A percentile compares a stretch with the other conserved stretches of the same genome.
Conservation (phyloP, 768 basidiomycete species). For the Hygrophoropsis aurantiaca region DNA sequence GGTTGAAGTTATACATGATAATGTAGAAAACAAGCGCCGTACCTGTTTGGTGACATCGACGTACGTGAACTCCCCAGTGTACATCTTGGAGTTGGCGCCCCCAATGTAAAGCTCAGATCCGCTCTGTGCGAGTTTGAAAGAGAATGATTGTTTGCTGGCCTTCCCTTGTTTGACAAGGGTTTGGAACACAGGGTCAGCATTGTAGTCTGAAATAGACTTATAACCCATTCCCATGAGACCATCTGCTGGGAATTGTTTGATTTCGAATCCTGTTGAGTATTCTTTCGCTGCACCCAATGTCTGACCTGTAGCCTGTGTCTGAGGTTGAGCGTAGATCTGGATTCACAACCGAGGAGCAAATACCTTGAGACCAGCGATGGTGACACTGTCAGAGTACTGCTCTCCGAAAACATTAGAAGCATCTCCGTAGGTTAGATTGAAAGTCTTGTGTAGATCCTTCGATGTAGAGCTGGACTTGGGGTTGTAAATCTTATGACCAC, state of each 20-base stretch:
- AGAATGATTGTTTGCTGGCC: conserved; percentile 36
- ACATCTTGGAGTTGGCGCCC: conserved; percentile 43
- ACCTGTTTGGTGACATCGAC: conserved; percentile 9
- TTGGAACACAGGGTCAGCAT: conserved; percentile 37
- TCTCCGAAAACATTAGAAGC: conserved; percentile 5
- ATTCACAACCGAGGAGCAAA: not conserved
- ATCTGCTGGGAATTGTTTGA: conserved; percentile 13
- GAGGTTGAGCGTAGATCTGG: not conserved
- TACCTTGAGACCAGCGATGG: conserved; percentile 11
- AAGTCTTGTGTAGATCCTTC: not conserved
- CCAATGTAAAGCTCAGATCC: conserved; percentile 52
- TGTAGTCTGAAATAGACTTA: conserved; percentile 34
- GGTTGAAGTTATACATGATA: not conserved
- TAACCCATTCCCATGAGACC: conserved; percentile 43
- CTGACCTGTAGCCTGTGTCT: conserved; percentile 12
- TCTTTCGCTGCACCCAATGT: conserved; percentile 11
- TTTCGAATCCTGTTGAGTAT: conserved; percentile 7
- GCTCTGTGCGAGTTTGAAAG: conserved; percentile 43
- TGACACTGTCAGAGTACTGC: conserved; percentile 10
- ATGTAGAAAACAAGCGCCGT: not conserved
- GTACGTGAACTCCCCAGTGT: conserved; percentile 44
- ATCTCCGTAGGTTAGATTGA: not conserved
- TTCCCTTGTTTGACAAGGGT: conserved; percentile 37
- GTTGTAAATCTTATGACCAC: conserved; percentile 30
- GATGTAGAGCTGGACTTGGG: conserved; percentile 15